Conservation (phyloP, 1,284 basidiomycete species). For the Sporisorium iseilematis-ciliati region DNA sequence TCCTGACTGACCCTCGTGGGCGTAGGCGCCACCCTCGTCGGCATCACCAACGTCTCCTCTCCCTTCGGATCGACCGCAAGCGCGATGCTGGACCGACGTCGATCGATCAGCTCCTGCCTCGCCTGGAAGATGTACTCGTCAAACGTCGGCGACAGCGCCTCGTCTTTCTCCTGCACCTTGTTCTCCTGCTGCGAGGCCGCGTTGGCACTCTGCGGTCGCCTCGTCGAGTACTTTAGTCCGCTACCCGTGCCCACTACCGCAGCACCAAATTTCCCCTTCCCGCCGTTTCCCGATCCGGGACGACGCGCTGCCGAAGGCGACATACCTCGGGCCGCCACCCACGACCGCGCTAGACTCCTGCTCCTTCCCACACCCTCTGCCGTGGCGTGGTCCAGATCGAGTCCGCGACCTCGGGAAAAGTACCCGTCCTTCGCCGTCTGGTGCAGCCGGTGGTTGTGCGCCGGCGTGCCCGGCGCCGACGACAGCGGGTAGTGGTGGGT, state of each 20-base stretch:
- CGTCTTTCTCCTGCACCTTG: too few relatives aligned
- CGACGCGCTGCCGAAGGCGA: conserved; percentile 6
- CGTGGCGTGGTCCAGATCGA: neutral
- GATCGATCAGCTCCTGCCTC: conserved; percentile 8
- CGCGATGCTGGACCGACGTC: neutral
- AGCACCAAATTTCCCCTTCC: conserved; percentile 10
- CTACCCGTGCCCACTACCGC: conserved; percentile 3
- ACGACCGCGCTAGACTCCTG: conserved; percentile 16
- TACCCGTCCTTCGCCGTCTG: neutral
- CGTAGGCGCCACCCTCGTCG: conserved; percentile 18
- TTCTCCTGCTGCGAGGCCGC: conserved; percentile 1
- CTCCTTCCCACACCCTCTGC: conserved; percentile 5
- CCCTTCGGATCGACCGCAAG: neutral
- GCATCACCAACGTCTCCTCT: conserved; percentile 30
- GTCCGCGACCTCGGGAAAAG: neutral
- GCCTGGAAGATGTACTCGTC: conserved; percentile 37
- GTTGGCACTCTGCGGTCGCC: conserved; percentile 22
- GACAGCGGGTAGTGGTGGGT: conserved; percentile 25
- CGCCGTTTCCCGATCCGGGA: conserved; percentile 7
- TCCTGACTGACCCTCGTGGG: conserved; percentile 6
- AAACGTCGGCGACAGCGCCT: conserved; percentile 18
- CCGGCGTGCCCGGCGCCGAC: conserved; percentile 2
- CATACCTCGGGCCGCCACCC: conserved; percentile 1
- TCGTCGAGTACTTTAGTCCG: neutral
- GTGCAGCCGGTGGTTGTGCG: conserved; percentile 17